Base-by-base conservation (phyloP, 2,329 filamentous ascomycete genomes). In the Verticillium klebahnii region DNA sequence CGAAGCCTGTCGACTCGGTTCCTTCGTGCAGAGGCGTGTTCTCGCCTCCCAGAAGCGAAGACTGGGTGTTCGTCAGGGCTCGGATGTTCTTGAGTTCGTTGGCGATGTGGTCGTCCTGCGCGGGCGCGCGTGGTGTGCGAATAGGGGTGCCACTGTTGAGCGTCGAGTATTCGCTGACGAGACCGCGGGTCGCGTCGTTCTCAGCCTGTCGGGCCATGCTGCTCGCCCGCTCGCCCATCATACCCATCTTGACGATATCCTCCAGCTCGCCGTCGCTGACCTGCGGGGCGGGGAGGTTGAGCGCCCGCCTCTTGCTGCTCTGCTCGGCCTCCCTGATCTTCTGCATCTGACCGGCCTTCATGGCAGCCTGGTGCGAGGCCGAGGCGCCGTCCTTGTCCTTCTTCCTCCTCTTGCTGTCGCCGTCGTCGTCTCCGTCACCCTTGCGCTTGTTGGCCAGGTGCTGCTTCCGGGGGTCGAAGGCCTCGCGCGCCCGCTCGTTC, bases 211-310 rank as follows among this genome's bases (percentile, higher is more conserved):
- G 85, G 5, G 91, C 92, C 73, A 91, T 81, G 65, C 83, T 80
- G 69, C 88, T 93, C 54, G 95, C 95, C 59, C 89, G 88, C 71
- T 97, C 93, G 40, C 94, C 95, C 63, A 93, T 86, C 85, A 96
- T 91, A 55, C 95, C 94, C 93, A 98, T 96, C 80, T 99, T 99
- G 66, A 99, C 92, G 70, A 99, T 98, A 67, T 97, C 93, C 72
- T 99, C 95, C 63, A 99, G 81, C 76, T 99, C 95, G 54, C 87
- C 85, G 71, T 99, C 95, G 74, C 91, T 89, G 69, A 99, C 92
- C 77, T 99, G 95, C 9, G 95, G 95, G 29, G 91, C 82, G 9
- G 95, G 95, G 31, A 99, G 80, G 56, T 89, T 87, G n/a, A 99
- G 81, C 7, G 89, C 80, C 62, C 92, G 86, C 62, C 95, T 87